A percentile compares a stretch with the other conserved stretches of the same genome.
These are phyloP conservation scores for Bisporella sp. DNA, from an alignment of 2,329 filamentous ascomycete genomes.

Conservation along the genomic window DNA sequence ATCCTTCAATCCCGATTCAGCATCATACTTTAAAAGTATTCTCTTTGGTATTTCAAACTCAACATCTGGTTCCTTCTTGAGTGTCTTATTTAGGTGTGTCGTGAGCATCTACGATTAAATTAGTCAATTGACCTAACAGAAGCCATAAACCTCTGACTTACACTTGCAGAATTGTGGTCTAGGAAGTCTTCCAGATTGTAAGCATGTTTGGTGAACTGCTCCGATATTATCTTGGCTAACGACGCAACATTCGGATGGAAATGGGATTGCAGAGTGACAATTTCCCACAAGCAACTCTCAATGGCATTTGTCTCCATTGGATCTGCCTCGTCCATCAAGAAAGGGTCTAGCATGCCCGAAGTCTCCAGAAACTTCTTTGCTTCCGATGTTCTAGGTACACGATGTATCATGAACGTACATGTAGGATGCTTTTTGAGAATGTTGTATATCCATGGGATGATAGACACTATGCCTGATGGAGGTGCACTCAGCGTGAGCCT, in stretches of 20 bases:
- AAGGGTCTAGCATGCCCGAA: constrained; percentile 63
- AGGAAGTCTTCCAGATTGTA: constrained; percentile 98
- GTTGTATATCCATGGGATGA: constrained; percentile 94
- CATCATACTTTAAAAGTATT: constrained; percentile 37
- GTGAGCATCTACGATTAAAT: constrained; percentile 52
- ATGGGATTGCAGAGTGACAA: constrained; percentile 83
- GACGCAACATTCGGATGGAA: constrained; percentile 97
- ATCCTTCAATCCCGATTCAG: constrained; percentile 40
- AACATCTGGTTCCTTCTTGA: constrained; percentile 81
- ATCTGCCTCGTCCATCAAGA: constrained; percentile 66
- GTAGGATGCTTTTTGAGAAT: constrained; percentile 82
- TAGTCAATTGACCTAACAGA: background rate
- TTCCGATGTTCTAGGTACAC: constrained; percentile 54
- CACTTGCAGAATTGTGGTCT: constrained; percentile 83
- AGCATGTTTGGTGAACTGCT: constrained; percentile 93
- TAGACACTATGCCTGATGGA: constrained; percentile 79
- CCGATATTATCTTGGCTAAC: constrained; percentile 84
- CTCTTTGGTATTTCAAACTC: constrained; percentile 79
- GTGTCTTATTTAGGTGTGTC: constrained; percentile 47
- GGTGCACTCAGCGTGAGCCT: constrained; percentile 81
- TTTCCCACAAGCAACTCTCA: constrained; percentile 91
- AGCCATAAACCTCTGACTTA: constrained; percentile 36
- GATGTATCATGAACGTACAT: constrained; percentile 94
- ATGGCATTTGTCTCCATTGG: constrained; percentile 83
- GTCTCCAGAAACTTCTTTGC: constrained; percentile 53